These are phyloP conservation scores for Hypoxylon sp. DNA, from an alignment of 2,329 filamentous ascomycete species.

Conservation along the genomic window DNA sequence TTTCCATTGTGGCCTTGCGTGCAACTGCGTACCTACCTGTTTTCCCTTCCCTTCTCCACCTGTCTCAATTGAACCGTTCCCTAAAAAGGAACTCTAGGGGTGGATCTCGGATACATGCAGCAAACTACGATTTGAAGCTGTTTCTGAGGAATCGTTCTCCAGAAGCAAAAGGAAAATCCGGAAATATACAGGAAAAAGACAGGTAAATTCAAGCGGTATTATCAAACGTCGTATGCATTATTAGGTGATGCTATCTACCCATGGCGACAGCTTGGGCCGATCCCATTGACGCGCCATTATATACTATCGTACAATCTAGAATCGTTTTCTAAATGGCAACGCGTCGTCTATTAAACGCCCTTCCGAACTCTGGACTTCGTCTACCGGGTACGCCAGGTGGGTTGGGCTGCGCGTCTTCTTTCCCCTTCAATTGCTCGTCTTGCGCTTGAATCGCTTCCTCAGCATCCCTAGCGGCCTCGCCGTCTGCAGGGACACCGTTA, in stretches of 20 bases:
- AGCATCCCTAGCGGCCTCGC: slow-evolving; percentile 37
- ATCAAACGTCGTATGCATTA: neutral
- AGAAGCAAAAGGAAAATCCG: no score
- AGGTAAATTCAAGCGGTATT: neutral
- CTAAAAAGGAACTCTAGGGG: neutral
- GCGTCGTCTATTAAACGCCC: slow-evolving; percentile 17
- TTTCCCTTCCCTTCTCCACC: neutral
- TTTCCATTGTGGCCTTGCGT: neutral
- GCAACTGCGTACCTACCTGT: neutral
- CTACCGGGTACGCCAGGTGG: slow-evolving; percentile 2
- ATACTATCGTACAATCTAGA: neutral
- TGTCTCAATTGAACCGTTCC: neutral
- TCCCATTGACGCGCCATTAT: slow-evolving; percentile 2
- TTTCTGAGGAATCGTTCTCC: neutral
- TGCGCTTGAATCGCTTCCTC: slow-evolving; percentile 33
- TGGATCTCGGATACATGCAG: neutral
- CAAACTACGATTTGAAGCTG: neutral
- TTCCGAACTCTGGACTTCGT: slow-evolving; percentile 13
- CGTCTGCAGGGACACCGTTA: slow-evolving; percentile 35
- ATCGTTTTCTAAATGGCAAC: slow-evolving; percentile 3
- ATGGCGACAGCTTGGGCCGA: neutral
- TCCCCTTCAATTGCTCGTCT: slow-evolving; percentile 22
- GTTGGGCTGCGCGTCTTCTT: slow-evolving; percentile 4
- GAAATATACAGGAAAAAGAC: neutral
- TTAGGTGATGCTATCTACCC: neutral